phyloP scores from a whole-genome alignment of 768 basidiomycete genomes.

The Mrakia hoshinonis region DNA sequence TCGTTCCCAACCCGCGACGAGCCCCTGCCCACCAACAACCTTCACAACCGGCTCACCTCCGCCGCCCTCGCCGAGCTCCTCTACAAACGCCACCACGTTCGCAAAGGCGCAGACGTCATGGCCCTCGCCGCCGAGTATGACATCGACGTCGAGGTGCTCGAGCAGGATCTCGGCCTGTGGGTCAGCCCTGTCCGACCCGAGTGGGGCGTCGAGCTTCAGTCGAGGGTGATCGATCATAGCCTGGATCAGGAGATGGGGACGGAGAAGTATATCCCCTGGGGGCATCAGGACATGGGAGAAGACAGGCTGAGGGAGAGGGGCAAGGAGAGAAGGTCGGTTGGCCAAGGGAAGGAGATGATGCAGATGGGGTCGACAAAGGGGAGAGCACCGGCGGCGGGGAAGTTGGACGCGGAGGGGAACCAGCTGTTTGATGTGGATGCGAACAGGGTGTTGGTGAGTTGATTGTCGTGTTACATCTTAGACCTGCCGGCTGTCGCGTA shows the following conservation, averaged over 20 bases:
- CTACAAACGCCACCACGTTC: slow-evolving; percentile 3
- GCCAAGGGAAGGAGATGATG: neutral
- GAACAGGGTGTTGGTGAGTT: neutral
- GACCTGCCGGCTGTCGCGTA: neutral
- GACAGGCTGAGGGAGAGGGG: neutral
- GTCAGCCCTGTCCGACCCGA: neutral
- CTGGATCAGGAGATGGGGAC: neutral
- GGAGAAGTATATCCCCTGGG: neutral
- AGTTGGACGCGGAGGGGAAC: neutral
- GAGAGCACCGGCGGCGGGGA: neutral
- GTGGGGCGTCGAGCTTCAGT: neutral
- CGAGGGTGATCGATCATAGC: neutral
- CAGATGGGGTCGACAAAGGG: neutral
- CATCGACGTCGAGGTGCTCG: neutral
- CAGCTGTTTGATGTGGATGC: neutral
- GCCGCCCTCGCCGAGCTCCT: neutral
- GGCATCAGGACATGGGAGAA: neutral
- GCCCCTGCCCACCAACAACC: neutral
- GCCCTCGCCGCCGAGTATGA: neutral
- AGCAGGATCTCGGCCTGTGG: neutral
- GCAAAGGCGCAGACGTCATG: neutral
- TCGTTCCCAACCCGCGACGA: neutral
- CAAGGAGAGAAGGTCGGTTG: neutral
- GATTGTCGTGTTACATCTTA: too few species aligned
- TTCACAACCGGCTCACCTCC: slow-evolving; percentile 3